Base-by-base conservation (phyloP, 2,329 filamentous ascomycete species). In the Periconia digitata region DNA sequence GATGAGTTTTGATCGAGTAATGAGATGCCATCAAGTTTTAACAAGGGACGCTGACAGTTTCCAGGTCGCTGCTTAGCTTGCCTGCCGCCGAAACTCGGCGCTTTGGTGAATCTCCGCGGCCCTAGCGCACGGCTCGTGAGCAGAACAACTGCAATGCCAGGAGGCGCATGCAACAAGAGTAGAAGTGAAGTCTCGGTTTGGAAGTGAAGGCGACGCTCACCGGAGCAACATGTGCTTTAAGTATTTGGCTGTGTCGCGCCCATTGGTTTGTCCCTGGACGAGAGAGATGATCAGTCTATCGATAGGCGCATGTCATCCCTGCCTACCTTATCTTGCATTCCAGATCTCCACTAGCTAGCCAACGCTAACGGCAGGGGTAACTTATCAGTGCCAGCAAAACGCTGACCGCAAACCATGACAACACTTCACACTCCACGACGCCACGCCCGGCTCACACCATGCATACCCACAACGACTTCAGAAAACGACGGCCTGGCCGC, bases 1-100 rank as follows among this genome's bases (percentile, higher is more conserved):
- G 10, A 32, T 32, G 27, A 13, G 38, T 54, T 57, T 56, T 43
- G 47, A 66, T 69, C 62, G 66, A 69, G 65, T 69, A 69, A 69
- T 63, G 20, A 16, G 8, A 13, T 32, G n/a, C 3, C n/a, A 13
- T 10, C 27, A 32, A 12, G 27, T 32, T 13, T 15, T 32, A 32
- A 12, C 10, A 32, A 12, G 27, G 10, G 27, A 32, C 27, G n/a
- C 12, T 32, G 10, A 3, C 27, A 32, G n/a, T 12, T 10, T 15
- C 27, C 3, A 32, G 10, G 27, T 32, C 3, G 4, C 4, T 32
- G n/a, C 10, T 32, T 32, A 12, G 27, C 10, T 32, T 15, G 10
- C 12, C 27, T n/a, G n/a, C n/a, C n/a, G n/a, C n/a, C n/a, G n/a
- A n/a, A n/a, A n/a, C n/a, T n/a, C n/a, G n/a, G n/a, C n/a, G n/a